These are phyloP conservation scores for Silene latifolia DNA, from an alignment of 148 eudicot species.

Conservation along the genomic window DNA sequence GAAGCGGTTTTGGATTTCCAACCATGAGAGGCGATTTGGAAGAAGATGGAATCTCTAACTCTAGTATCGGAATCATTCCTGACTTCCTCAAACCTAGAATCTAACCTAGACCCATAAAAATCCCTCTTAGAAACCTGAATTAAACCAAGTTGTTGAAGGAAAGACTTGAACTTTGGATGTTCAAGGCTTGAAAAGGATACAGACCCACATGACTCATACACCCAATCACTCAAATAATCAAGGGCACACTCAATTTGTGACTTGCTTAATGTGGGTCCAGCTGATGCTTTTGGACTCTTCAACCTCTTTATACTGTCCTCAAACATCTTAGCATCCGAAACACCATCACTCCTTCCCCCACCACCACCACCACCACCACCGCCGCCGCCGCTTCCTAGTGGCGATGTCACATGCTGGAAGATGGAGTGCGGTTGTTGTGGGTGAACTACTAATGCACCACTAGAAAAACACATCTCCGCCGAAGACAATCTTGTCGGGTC, in stretches of 20 bases:
- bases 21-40: constrained; percentile 77
- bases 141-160: constrained; percentile 70
- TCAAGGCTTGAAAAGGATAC: constrained; percentile 71
- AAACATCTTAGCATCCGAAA: constrained; percentile 64
- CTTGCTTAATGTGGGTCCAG: constrained; percentile 59
- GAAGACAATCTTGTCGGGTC: constrained; percentile 45
- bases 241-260: constrained; percentile 60
- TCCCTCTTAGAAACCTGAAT: constrained; percentile 48
- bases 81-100: constrained; percentile 56
- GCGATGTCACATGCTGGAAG: constrained; percentile 19
- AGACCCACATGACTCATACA: constrained; percentile 77
- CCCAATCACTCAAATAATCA: constrained; percentile 75
- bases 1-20: constrained; percentile 43
- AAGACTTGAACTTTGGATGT: constrained; percentile 76
- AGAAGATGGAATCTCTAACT: constrained; percentile 78
- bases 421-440: not conserved
- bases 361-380: not conserved
- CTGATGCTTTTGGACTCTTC: constrained; percentile 74
- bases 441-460: constrained; percentile 22
- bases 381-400: not conserved
- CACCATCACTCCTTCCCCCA: constrained; percentile 34
- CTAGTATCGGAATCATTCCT: constrained; percentile 56
- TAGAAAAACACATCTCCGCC: constrained; percentile 7
- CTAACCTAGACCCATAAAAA: constrained; percentile 60
- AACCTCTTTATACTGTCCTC: constrained; percentile 87